These are phyloP conservation scores for Dacryopinax primogenitus DNA, from an alignment of 768 basidiomycete genomes.

Conservation along the genomic window DNA sequence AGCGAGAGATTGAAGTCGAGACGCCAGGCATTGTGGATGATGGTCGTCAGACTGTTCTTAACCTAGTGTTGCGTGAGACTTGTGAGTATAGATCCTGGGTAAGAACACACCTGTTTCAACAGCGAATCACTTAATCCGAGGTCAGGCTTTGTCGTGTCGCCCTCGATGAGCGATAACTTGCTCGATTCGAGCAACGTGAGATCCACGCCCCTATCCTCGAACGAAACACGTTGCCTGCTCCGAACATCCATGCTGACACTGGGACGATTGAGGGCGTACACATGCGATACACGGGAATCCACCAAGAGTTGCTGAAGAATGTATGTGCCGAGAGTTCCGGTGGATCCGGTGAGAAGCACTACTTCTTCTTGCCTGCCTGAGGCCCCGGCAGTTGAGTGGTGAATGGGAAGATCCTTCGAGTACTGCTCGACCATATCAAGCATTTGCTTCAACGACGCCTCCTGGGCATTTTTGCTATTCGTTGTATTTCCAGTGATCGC, in stretches of 20 bases:
- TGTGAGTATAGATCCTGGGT: not conserved
- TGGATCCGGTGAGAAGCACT: not conserved
- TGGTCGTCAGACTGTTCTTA: not conserved
- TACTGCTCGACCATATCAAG: not conserved
- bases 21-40: slow-evolving; percentile 5
- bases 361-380: not conserved
- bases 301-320: not conserved
- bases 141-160: not conserved
- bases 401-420: not conserved
- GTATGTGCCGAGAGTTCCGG: not conserved
- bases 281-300: not conserved
- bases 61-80: not conserved
- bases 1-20: slow-evolving; percentile 10
- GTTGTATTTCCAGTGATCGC: not conserved
- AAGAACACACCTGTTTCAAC: not conserved
- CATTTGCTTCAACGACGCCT: not conserved
- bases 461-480: not conserved
- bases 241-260: not conserved
- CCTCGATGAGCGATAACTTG: not conserved
- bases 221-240: not conserved
- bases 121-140: not conserved
- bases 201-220: not conserved
- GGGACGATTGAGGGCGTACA: slow-evolving; percentile 6
- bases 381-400: not conserved
- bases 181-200: not conserved